phyloP scores from a whole-genome alignment of 306 rosid genomes.

The Datisca glomerata region DNA sequence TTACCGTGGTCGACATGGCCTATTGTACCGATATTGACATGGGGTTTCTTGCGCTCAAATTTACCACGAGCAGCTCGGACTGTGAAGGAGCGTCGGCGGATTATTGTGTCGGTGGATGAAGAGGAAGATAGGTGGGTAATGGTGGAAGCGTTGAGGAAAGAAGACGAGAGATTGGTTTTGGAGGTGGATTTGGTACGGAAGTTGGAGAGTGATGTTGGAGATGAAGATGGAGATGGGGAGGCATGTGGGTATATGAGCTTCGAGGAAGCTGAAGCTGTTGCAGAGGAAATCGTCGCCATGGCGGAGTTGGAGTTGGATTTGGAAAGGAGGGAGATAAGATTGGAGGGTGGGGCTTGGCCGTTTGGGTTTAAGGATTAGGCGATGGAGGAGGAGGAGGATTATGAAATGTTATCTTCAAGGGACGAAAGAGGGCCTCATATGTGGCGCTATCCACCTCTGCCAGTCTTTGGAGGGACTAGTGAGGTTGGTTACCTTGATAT shows the following conservation, averaged over 20 bases:
- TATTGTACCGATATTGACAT: constrained; percentile 43
- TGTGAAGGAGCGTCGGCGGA: constrained; percentile 27
- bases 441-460: too few species aligned
- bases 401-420: background rate
- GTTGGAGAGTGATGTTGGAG: constrained; percentile 17
- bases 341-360: background rate
- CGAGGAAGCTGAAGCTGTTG: constrained; percentile 17
- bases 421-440: too few species aligned
- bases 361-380: background rate
- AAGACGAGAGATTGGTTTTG: constrained; percentile 12
- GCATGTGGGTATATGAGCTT: constrained; percentile 18
- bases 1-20: constrained; percentile 59
- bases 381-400: background rate
- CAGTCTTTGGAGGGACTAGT: too few species aligned
- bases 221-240: background rate
- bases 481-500: too few species aligned
- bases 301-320: background rate
- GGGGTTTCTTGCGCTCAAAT: constrained; percentile 72
- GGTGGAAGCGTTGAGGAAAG: background rate
- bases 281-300: constrained; percentile 29
- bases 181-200: constrained; percentile 19
- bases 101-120: constrained; percentile 5
- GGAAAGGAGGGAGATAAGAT: too few species aligned
- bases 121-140: constrained; percentile 10
- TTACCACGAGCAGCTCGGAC: constrained; percentile 65